These are phyloP conservation scores for Phylloboletellus chloephorus DNA, from an alignment of 1,284 basidiomycete genomes.

Conservation along the genomic window DNA sequence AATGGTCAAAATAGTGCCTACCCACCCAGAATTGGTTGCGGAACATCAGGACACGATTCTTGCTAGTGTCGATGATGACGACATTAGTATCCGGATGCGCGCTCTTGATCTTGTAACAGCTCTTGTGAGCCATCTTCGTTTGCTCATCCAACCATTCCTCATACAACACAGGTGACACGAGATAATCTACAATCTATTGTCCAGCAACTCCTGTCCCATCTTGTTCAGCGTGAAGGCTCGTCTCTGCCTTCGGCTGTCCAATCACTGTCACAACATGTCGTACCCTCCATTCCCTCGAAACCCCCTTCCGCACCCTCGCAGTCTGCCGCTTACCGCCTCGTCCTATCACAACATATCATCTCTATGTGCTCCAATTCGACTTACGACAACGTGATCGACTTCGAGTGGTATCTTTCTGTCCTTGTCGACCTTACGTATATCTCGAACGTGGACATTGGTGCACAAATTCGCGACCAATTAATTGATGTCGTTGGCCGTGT, in stretches of 20 bases:
- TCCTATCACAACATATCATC: slow-evolving; percentile 78
- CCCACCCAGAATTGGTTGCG: slow-evolving; percentile 86
- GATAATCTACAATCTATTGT: slow-evolving; percentile 86
- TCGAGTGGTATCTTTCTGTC: slow-evolving; percentile 95
- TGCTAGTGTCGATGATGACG: slow-evolving; percentile 85
- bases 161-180: slow-evolving; percentile 60
- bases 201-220: slow-evolving; percentile 80
- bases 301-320: slow-evolving; percentile 49
- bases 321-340: slow-evolving; percentile 78
- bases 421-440: slow-evolving; percentile 87
- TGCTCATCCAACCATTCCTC: background rate
- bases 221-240: slow-evolving; percentile 60
- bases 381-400: slow-evolving; percentile 86
- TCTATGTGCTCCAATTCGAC: slow-evolving; percentile 75
- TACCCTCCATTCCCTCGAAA: slow-evolving; percentile 37
- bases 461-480: slow-evolving; percentile 73
- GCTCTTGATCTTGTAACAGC: slow-evolving; percentile 91
- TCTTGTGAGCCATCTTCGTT: slow-evolving; percentile 57
- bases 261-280: slow-evolving; percentile 50
- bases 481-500: slow-evolving; percentile 87
- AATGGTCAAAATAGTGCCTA: slow-evolving; percentile 92
- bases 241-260: slow-evolving; percentile 55
- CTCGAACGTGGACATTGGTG: slow-evolving; percentile 71
- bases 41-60: slow-evolving; percentile 93
- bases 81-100: slow-evolving; percentile 92